phyloP scores from a whole-genome alignment of 176 grass and related monocot species.

The Oryza nivara region DNA sequence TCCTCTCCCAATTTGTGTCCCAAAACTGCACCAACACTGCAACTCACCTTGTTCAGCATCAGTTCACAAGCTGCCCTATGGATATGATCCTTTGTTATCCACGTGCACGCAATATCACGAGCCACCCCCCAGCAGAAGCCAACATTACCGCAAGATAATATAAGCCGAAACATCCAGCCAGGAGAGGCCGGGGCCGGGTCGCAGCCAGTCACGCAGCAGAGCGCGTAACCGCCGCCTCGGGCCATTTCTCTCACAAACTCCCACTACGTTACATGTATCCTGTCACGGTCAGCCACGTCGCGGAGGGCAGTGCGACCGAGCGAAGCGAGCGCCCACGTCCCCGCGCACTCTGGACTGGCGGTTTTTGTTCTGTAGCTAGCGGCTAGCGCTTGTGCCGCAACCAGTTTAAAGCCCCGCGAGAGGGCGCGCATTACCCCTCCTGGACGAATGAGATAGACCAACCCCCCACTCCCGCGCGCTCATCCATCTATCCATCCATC shows the following conservation, averaged over 20 bases:
- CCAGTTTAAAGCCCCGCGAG: slow-evolving; percentile 40
- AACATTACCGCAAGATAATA: neutral
- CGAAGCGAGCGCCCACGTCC: slow-evolving; percentile 20
- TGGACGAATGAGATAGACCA: slow-evolving; percentile 56
- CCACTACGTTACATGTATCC: slow-evolving; percentile 32
- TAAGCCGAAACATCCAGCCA: slow-evolving; percentile 19
- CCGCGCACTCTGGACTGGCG: neutral
- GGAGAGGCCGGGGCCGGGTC: neutral
- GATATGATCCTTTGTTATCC: neutral
- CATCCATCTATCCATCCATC: too few species aligned
- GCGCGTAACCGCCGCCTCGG: neutral
- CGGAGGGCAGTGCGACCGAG: neutral
- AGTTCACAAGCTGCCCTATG: neutral
- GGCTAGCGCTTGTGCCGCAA: neutral
- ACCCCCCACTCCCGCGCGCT: slow-evolving; percentile 6
- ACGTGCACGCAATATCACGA: slow-evolving; percentile 38
- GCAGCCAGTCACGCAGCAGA: neutral
- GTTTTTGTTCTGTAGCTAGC: slow-evolving; percentile 34
- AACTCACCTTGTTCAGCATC: neutral
- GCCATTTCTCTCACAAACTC: neutral
- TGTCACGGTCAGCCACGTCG: slow-evolving; percentile 10
- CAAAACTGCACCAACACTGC: neutral
- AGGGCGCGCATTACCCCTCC: slow-evolving; percentile 25
- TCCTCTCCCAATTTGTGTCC: neutral
- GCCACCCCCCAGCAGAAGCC: neutral